These are phyloP conservation scores for Ascoidea tarda DNA, from an alignment of 805 yeast species.

Conservation along the genomic window DNA sequence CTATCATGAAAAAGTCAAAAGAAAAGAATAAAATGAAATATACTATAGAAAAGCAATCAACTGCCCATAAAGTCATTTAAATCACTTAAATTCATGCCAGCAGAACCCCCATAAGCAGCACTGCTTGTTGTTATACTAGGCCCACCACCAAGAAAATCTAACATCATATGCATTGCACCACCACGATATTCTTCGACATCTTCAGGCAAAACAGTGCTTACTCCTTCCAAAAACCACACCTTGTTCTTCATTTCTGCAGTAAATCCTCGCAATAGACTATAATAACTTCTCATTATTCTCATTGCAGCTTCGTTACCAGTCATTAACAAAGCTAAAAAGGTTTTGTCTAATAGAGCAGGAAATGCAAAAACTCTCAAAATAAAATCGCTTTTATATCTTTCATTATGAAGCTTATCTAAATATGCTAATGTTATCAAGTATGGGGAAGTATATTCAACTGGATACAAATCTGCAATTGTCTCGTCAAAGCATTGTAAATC, in stretches of 20 bases:
- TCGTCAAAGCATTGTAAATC: conserved; percentile 74
- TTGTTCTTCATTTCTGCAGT: conserved; percentile 78
- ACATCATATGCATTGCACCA: conserved; percentile 87
- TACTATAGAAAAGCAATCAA: no score
- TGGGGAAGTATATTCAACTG: conserved; percentile 72
- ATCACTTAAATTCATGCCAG: neutral
- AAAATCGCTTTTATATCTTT: conserved; percentile 73
- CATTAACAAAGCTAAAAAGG: conserved; percentile 63
- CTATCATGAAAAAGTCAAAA: no score
- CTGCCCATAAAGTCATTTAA: no score
- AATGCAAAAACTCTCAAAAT: conserved; percentile 80
- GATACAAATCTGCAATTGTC: conserved; percentile 73
- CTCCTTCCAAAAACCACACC: conserved; percentile 93
- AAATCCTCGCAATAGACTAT: conserved; percentile 64
- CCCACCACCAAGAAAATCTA: conserved; percentile 70
- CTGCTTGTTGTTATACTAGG: conserved; percentile 28
- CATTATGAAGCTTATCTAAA: conserved; percentile 70
- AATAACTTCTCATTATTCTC: conserved; percentile 84
- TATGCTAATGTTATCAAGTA: conserved; percentile 80
- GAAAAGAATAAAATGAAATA: no score
- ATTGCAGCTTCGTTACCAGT: conserved; percentile 79
- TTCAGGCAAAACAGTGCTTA: conserved; percentile 74
- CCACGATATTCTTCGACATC: conserved; percentile 88
- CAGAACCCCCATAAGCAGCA: neutral
- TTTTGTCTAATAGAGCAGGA: conserved; percentile 81